Evolutionary conservation across 169 alveolate genomes (phyloP).

Genomic region (Cryptosporidium sp.): DNA sequence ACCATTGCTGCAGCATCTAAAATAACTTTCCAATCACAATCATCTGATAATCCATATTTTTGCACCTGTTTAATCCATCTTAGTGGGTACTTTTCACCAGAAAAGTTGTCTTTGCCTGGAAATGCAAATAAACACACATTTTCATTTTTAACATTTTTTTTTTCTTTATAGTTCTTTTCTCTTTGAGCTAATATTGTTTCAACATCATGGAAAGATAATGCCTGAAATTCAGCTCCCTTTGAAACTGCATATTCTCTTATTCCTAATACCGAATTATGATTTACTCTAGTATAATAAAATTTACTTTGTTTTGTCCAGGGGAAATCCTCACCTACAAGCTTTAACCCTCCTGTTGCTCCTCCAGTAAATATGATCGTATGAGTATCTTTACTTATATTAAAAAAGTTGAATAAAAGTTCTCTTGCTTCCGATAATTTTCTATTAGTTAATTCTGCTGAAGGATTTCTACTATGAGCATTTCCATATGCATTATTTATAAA

Average conservation of each 20-base stretch:
- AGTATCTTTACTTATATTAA: constrained; percentile 63
- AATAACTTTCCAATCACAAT: constrained; percentile 78
- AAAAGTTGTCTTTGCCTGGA: constrained; percentile 80
- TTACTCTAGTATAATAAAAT: constrained; percentile 74
- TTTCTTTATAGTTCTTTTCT: not conserved
- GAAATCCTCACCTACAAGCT: constrained; percentile 79
- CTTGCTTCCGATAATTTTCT: constrained; percentile 76
- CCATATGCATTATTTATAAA: constrained; percentile 75
- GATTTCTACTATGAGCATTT: constrained; percentile 78
- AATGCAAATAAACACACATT: constrained; percentile 76
- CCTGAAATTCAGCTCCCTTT: constrained; percentile 67
- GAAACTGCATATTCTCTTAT: constrained; percentile 76
- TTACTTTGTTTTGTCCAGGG: constrained; percentile 73
- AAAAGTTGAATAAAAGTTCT: constrained; percentile 43
- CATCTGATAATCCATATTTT: constrained; percentile 72
- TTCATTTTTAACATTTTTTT: not conserved
- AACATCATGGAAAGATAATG: constrained; percentile 73
- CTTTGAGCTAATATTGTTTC: constrained; percentile 63
- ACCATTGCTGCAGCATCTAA: constrained; percentile 80
- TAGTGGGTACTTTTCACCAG: constrained; percentile 75
- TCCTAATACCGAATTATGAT: constrained; percentile 80
- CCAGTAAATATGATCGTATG: constrained; percentile 77
- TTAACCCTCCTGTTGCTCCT: constrained; percentile 80
- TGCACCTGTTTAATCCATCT: constrained; percentile 76
- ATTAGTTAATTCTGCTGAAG: constrained; percentile 78